Evolutionary conservation across 2,329 filamentous ascomycete species (phyloP), one percentile per base, ranked within the genome.

Genomic region (Colletotrichum melonis): DNA sequence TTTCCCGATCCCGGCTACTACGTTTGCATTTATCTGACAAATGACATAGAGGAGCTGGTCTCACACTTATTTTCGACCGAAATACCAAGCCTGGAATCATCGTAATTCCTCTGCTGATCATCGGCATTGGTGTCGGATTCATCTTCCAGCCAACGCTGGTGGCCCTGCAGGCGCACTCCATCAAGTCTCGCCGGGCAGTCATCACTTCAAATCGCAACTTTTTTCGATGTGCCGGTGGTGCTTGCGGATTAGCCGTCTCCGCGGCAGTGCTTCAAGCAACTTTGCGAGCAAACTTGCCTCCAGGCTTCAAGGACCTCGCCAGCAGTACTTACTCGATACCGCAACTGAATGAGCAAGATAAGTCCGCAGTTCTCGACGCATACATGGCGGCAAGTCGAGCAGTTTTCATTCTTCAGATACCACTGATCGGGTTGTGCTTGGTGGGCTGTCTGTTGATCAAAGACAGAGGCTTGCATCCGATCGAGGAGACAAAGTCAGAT

Each of bases 131-230:
- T 11, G 82, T 90, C 1, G 91, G 91, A 1, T 85, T 83, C 71
- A 80, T 82, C 28, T 85, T 86, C 66, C 84, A 86, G 73, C 84
- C 84, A 5, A 86, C 84, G 0, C 82, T 92, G 0, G 85, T 92
- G 5, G 90, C 90, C 1, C 79, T 89, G 16, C 89, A 91, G 77
- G 88, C 89, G 0, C 89, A 92, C 78, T 87, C 85, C 26, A 82
- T 84, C 1, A 90, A 89, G 77, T 81, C 86, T 0, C 87, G 92
- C 56, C 85, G 91, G 24, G 91, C 91, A 1, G 88, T 92, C 1
- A 87, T 91, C 24, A 92, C 91, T 46, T 89, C 88, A 2, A 87
- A 88, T 64, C 85, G 91, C 1, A 92, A 92, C 76, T 92, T 92
- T 77, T 84, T 92, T 73, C 87, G 91, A 8, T 88, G 86, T 59